Conservation (phyloP, 2,329 filamentous ascomycete species). For the Fusarium subglutinans region DNA sequence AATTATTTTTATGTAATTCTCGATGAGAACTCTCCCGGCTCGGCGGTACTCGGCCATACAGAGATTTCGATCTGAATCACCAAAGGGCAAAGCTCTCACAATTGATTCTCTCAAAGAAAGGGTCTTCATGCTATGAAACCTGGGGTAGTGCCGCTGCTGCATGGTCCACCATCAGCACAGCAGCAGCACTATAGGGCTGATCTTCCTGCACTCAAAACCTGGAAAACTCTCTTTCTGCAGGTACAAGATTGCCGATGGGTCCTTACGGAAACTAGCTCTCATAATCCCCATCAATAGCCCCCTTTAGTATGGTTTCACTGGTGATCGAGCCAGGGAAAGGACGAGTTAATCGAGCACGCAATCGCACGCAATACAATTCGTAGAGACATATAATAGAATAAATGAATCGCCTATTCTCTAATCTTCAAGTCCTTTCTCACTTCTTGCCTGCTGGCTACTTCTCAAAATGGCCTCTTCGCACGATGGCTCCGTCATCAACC, state of each 20-base stretch:
- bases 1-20: constrained; percentile 15
- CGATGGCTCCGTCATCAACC: constrained; percentile 1
- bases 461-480: constrained; percentile 8
- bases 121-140: background rate
- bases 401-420: background rate
- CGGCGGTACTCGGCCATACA: constrained; percentile 14
- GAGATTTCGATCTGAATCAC: background rate
- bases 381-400: background rate
- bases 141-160: background rate
- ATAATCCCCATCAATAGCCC: background rate
- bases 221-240: background rate
- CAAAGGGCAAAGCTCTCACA: fast-evolving
- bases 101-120: no score
- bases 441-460: background rate
- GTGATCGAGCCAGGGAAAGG: background rate
- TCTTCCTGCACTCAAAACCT: background rate
- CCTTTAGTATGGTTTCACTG: constrained; percentile 2
- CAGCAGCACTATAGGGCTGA: background rate
- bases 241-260: constrained; percentile 7
- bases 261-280: background rate
- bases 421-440: background rate
- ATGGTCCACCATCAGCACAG: background rate
- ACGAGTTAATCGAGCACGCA: constrained; percentile 11
- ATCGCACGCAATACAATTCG: constrained; percentile 14
- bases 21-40: background rate